These are phyloP conservation scores for Scolecobasidium constrictum DNA, from an alignment of 2,329 filamentous ascomycete genomes.

Conservation along the genomic window DNA sequence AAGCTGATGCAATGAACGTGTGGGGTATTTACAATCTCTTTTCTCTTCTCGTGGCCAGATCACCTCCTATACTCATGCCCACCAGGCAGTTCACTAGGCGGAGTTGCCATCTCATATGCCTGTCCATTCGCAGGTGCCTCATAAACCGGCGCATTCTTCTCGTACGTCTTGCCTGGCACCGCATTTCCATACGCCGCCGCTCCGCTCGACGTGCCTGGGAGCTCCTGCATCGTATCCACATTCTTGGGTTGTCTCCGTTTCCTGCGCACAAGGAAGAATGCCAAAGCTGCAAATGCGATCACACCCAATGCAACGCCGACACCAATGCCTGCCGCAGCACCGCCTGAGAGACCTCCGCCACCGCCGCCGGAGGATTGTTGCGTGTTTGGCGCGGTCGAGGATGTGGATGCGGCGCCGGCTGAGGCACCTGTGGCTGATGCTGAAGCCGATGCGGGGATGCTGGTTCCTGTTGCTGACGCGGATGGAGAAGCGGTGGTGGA, in stretches of 20 bases:
- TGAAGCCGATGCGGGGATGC: neutral
- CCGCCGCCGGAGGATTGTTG: neutral
- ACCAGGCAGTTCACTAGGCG: neutral
- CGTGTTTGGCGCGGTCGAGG: neutral
- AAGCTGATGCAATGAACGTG: too few species aligned
- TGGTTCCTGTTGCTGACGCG: neutral
- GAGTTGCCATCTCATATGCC: neutral
- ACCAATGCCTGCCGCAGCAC: constrained; percentile 8
- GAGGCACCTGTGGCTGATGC: neutral
- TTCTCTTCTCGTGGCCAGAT: too few species aligned
- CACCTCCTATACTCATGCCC: constrained; percentile 1
- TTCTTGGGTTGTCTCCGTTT: neutral
- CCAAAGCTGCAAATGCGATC: neutral
- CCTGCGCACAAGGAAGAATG: neutral
- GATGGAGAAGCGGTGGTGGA: neutral
- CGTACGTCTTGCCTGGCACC: neutral
- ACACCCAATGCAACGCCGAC: constrained; percentile 7
- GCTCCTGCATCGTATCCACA: neutral
- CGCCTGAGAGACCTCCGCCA: constrained; percentile 6
- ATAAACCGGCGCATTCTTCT: neutral
- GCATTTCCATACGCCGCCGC: neutral
- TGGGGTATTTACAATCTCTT: too few species aligned
- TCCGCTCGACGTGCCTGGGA: neutral
- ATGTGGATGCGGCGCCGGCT: neutral
- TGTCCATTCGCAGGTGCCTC: neutral